phyloP scores from a whole-genome alignment of 306 rosid species.

The Sindora glabra region DNA sequence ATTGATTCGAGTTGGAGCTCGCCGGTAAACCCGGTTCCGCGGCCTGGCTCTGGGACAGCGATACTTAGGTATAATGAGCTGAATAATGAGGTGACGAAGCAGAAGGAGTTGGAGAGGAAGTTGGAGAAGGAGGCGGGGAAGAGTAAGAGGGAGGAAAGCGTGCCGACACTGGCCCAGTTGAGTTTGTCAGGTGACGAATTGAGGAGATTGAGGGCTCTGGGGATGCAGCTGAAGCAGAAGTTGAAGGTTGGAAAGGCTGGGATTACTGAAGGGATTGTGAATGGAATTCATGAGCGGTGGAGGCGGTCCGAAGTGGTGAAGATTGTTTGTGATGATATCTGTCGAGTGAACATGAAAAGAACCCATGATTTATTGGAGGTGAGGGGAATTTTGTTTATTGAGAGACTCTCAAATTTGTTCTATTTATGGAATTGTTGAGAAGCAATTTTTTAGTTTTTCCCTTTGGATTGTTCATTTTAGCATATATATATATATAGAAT shows the following conservation, averaged over 20 bases:
- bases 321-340: constrained; percentile 68
- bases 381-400: neutral
- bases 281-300: constrained; percentile 91
- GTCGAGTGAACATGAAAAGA: constrained; percentile 75
- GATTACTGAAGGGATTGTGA: constrained; percentile 81
- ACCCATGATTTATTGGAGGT: constrained; percentile 95
- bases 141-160: constrained; percentile 27
- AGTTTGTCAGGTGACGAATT: constrained; percentile 50
- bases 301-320: constrained; percentile 61
- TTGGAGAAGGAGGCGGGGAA: constrained; percentile 9
- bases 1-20: constrained; percentile 77
- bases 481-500: no score
- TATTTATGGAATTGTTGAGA: neutral
- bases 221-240: constrained; percentile 55
- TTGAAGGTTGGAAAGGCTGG: constrained; percentile 81
- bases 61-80: constrained; percentile 36
- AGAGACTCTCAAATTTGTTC: neutral
- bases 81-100: constrained; percentile 31
- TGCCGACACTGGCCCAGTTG: constrained; percentile 82
- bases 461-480: no score
- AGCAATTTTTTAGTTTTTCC: neutral
- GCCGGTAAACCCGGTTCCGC: constrained; percentile 69
- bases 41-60: constrained; percentile 53
- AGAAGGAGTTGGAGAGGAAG: constrained; percentile 21
- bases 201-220: constrained; percentile 41